Evolutionary conservation across 2,329 filamentous ascomycete species (phyloP).

Genomic region (Trichoderma cornu-damae): DNA sequence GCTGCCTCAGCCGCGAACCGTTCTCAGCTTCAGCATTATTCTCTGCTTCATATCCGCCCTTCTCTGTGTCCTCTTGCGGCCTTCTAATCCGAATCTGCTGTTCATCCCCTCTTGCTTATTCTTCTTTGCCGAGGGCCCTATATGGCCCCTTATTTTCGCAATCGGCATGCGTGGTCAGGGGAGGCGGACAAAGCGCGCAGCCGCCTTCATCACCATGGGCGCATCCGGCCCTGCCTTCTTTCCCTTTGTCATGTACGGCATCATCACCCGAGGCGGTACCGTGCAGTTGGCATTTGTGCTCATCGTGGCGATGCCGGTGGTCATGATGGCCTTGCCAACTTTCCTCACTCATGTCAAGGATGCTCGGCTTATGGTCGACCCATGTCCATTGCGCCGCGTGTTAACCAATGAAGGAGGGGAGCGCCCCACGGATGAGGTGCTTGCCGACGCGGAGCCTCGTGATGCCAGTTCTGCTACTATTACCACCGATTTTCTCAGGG

Average conservation of each 20-base stretch:
- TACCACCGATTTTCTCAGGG: constrained; percentile 1
- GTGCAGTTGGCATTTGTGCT: constrained; percentile 62
- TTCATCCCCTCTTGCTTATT: constrained; percentile 62
- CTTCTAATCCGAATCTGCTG: constrained; percentile 44
- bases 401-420: constrained; percentile 24
- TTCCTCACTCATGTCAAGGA: constrained; percentile 45
- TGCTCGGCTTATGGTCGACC: constrained; percentile 43
- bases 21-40: constrained; percentile 58
- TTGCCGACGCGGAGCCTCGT: constrained; percentile 17
- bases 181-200: constrained; percentile 71
- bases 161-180: constrained; percentile 76
- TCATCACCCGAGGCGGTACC: constrained; percentile 53
- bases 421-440: constrained; percentile 10
- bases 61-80: constrained; percentile 43
- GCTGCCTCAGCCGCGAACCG: constrained; percentile 61
- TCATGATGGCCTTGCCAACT: constrained; percentile 45
- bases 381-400: constrained; percentile 23
- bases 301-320: constrained; percentile 49
- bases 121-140: constrained; percentile 75
- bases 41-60: constrained; percentile 56
- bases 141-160: constrained; percentile 77
- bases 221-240: constrained; percentile 69
- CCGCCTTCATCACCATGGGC: constrained; percentile 71
- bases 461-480: constrained; percentile 1
- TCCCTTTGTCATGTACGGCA: constrained; percentile 67